Base-by-base conservation (phyloP, 1,284 basidiomycete genomes). In the Ustilago curta region DNA sequence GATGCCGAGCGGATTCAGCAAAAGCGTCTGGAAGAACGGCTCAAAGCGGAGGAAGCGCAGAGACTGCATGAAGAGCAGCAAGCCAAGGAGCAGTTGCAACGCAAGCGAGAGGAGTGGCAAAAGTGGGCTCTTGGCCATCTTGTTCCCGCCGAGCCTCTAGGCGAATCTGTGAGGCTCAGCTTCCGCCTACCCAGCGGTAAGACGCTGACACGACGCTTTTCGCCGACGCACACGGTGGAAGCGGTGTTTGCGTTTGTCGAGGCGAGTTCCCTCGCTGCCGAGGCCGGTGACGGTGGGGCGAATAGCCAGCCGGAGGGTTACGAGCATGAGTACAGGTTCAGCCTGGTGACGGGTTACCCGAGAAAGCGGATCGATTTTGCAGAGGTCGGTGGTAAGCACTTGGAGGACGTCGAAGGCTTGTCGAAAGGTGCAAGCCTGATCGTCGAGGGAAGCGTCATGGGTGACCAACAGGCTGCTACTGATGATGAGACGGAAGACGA, bases 321-420 rank as follows among this genome's bases (percentile, higher is more conserved):
- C 51, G 52, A 65, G 42, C 80, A 80, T 49, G 35, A 39, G 14
- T 81, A 73, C 37, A 21, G 43, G 1, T 82, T 82, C 52, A 69
- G 65, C n/a, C 71, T 82, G n/a, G 75, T 82, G 29, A 78, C 76
- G 21, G 78, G 77, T 23, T 82, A 82, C 32, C 80, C 80, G 3
- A 70, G 79, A 9, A 59, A 54, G n/a, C 59, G 60, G 32, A 68
- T 79, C 45, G 66, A 70, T 14, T 47, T 68, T 12, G 21, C 19
- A 4, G 47, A 54, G 37, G 37, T 3, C 1, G 39, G 53, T 3
- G 40, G 18, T 12, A 61, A 47, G 40, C 42, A 53, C 35, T 39
- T 82, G 12, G 12, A 62, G n/a, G 65, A 79, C 18, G 52, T 82
- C 0, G 68, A 76, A 3, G 75, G 63, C 0, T 58, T 82, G 6